Evolutionary conservation across 257 asterid species (phyloP).

Genomic region (Gentiana dahurica): DNA sequence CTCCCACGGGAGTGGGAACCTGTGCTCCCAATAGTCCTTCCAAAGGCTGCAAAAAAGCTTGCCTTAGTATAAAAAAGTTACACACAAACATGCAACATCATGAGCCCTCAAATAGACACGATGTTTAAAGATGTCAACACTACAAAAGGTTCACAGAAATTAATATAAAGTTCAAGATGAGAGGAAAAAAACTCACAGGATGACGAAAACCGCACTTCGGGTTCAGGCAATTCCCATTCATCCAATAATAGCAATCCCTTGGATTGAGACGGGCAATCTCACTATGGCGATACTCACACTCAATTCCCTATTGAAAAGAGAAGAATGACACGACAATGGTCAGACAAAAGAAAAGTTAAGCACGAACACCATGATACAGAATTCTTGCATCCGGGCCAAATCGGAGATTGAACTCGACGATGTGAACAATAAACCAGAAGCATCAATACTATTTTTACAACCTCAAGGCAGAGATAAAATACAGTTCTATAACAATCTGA

Average conservation of each 20-base stretch:
- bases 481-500: too few species aligned
- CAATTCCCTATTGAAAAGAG: conserved; percentile 46
- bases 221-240: conserved; percentile 77
- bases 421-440: too few species aligned
- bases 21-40: conserved; percentile 65
- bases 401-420: too few species aligned
- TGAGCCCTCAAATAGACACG: background rate
- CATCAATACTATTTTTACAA: too few species aligned
- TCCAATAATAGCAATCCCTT: conserved; percentile 84
- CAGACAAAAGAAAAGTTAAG: too few species aligned
- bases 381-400: too few species aligned
- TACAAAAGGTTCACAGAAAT: background rate
- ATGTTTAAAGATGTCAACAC: background rate
- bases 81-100: background rate
- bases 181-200: conserved; percentile 50
- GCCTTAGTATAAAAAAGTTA: background rate
- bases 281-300: conserved; percentile 90
- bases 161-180: background rate
- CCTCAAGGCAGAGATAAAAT: too few species aligned
- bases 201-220: conserved; percentile 77
- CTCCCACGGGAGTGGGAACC: conserved; percentile 36
- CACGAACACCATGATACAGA: too few species aligned
- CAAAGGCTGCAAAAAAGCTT: conserved; percentile 49
- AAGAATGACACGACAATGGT: background rate
- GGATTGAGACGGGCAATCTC: conserved; percentile 78